Conservation (phyloP, 2,329 filamentous ascomycete species). For the Calonectria naviculata region DNA sequence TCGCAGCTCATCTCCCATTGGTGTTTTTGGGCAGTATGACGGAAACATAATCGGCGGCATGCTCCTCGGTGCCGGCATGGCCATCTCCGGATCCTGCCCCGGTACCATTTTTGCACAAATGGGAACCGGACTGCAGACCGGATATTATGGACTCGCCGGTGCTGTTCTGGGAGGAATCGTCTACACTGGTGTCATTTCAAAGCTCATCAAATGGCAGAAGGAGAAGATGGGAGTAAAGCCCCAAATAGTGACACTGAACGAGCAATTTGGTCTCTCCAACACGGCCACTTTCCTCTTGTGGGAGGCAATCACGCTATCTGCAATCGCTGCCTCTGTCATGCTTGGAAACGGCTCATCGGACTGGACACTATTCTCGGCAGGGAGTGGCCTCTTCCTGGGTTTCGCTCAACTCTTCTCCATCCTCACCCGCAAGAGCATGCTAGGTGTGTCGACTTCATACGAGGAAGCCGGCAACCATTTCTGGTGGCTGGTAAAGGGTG, state of each 20-base stretch:
- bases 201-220: constrained; percentile 43
- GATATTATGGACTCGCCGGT: constrained; percentile 64
- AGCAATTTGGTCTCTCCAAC: constrained; percentile 53
- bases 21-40: constrained; percentile 66
- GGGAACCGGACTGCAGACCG: constrained; percentile 62
- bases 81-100: constrained; percentile 72
- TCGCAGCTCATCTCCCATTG: constrained; percentile 62
- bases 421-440: constrained; percentile 60
- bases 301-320: constrained; percentile 53
- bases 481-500: constrained; percentile 53
- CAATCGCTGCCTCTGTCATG: constrained; percentile 51
- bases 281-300: constrained; percentile 52
- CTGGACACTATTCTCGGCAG: constrained; percentile 53
- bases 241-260: constrained; percentile 49
- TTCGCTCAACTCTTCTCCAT: constrained; percentile 68
- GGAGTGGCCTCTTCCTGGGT: constrained; percentile 70
- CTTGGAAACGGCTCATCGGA: constrained; percentile 37
- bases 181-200: constrained; percentile 58
- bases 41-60: constrained; percentile 74
- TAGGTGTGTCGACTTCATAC: constrained; percentile 72
- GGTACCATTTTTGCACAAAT: constrained; percentile 73
- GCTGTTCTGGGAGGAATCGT: constrained; percentile 65
- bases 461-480: constrained; percentile 69
- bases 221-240: constrained; percentile 39
- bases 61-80: constrained; percentile 74